phyloP scores from a whole-genome alignment of 2,329 filamentous ascomycete species.

The Blastomyces percursus region DNA sequence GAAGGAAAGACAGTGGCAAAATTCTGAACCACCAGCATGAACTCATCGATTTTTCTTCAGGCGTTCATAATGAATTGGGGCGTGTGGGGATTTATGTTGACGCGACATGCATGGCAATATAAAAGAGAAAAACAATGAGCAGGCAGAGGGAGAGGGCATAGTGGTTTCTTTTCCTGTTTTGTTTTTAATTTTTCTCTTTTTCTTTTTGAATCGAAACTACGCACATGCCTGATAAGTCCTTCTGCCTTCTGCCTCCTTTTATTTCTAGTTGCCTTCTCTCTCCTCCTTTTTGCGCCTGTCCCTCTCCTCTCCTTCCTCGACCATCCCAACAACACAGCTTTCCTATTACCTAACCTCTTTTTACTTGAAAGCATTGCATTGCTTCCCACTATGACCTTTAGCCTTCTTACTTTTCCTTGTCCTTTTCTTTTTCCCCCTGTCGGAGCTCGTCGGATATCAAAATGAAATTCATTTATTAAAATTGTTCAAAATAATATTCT shows the following conservation, averaged over 20 bases:
- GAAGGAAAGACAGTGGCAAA: not conserved
- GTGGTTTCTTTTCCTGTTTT: not conserved
- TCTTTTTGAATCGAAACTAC: not conserved
- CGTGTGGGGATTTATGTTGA: not conserved
- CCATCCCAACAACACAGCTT: not conserved
- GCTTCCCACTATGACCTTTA: not conserved
- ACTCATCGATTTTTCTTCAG: conserved; percentile 3
- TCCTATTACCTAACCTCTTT: not conserved
- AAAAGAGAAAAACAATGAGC: not conserved
- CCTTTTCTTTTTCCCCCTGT: not conserved
- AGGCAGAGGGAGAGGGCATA: not conserved
- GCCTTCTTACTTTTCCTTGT: not conserved
- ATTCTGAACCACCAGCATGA: not conserved
- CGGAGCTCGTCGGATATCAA: conserved; percentile 4
- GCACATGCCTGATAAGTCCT: conserved; percentile 1
- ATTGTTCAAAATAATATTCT: not conserved
- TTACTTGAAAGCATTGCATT: not conserved
- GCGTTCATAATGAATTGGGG: conserved; percentile 4
- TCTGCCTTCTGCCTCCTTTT: not conserved
- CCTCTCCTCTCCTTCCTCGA: not conserved
- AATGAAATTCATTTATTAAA: conserved; percentile 1
- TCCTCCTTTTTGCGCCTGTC: not conserved
- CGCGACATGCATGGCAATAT: not conserved
- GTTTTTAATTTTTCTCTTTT: not conserved
- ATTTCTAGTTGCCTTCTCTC: not conserved